Conservation (phyloP, 331 rosid genomes). For the Telfairia occidentalis region DNA sequence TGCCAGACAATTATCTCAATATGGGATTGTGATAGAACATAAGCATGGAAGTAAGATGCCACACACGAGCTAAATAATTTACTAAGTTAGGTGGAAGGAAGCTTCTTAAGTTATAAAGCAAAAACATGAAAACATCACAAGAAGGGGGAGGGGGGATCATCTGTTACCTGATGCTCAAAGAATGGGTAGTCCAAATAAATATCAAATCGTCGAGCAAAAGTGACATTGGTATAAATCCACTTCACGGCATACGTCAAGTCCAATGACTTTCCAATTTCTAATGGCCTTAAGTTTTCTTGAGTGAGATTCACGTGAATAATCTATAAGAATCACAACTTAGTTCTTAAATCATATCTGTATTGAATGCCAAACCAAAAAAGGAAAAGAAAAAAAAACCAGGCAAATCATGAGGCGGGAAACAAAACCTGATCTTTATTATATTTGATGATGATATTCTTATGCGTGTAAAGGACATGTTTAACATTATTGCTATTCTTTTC, state of each 20-base stretch:
- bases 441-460: conserved; percentile 54
- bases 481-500: conserved; percentile 74
- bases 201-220: conserved; percentile 87
- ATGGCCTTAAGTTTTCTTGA: conserved; percentile 65
- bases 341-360: conserved; percentile 6
- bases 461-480: conserved; percentile 82
- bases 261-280: conserved; percentile 53
- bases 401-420: background rate
- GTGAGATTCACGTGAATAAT: conserved; percentile 91
- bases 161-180: conserved; percentile 88
- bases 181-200: conserved; percentile 93
- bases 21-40: background rate
- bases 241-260: conserved; percentile 84
- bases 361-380: background rate
- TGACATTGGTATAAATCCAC: conserved; percentile 61
- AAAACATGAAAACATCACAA: background rate
- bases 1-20: conserved; percentile 10
- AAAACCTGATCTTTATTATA: conserved; percentile 94
- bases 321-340: conserved; percentile 31
- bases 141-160: background rate
- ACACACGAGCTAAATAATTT: background rate
- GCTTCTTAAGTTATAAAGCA: background rate
- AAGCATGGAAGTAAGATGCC: background rate
- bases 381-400: conserved; percentile 4
- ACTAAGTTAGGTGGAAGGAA: conserved; percentile 8